Conservation (phyloP, 257 asterid species). For the Solanum dulcamara region DNA sequence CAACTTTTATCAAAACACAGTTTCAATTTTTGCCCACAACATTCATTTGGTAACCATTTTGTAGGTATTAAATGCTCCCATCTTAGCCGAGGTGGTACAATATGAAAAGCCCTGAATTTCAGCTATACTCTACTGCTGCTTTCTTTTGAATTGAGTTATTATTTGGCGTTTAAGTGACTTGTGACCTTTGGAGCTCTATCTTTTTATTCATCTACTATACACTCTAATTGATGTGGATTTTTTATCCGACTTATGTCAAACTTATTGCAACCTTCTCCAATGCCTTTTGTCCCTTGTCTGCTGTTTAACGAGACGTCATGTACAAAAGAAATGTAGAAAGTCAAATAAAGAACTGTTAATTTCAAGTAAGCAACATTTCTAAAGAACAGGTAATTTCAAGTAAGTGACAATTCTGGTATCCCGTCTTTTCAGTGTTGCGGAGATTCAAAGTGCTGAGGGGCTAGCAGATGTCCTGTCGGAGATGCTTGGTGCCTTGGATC, state of each 20-base stretch:
- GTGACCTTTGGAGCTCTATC: background rate
- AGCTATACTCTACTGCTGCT: background rate
- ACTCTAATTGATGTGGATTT: background rate
- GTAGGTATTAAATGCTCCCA: background rate
- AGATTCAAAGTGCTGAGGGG: conserved; percentile 84
- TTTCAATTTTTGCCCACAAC: background rate
- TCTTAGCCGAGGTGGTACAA: background rate
- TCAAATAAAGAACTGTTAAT: background rate
- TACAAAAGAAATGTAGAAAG: background rate
- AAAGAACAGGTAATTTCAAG: background rate
- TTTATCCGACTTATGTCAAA: background rate
- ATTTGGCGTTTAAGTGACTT: background rate
- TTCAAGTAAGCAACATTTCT: background rate
- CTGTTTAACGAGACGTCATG: background rate
- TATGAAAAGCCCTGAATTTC: background rate
- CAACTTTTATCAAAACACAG: background rate
- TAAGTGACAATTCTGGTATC: background rate
- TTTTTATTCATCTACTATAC: background rate
- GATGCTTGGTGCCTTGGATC: conserved; percentile 79
- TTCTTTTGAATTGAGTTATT: background rate
- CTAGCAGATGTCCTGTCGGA: conserved; percentile 70
- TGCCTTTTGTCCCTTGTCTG: background rate
- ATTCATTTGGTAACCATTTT: background rate
- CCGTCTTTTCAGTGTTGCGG: conserved; percentile 44
- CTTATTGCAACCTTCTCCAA: background rate